These are phyloP conservation scores for Pichia occidentalis DNA, from an alignment of 805 yeast genomes.

Conservation along the genomic window DNA sequence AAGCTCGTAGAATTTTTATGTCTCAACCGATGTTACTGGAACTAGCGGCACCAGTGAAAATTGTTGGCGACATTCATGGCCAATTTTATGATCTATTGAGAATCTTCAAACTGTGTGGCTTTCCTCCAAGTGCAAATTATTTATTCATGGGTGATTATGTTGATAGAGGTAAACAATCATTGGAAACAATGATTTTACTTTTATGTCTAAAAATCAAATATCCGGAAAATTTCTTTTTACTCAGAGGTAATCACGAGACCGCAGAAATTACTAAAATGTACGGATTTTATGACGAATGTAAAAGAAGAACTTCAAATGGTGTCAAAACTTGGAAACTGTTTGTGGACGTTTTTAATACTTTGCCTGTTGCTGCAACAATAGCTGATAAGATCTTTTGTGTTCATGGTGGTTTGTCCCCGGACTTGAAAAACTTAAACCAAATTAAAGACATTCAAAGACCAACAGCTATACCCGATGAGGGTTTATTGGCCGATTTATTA, in stretches of 20 bases:
- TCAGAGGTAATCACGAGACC: slow-evolving; percentile 54
- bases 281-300: slow-evolving; percentile 58
- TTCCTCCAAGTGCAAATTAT: slow-evolving; percentile 51
- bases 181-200: slow-evolving; percentile 47
- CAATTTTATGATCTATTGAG: slow-evolving; percentile 49
- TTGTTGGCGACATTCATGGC: slow-evolving; percentile 81
- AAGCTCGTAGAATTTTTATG: slow-evolving; percentile 53
- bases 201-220: slow-evolving; percentile 50
- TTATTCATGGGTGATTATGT: slow-evolving; percentile 55
- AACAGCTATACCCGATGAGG: slow-evolving; percentile 78
- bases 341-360: slow-evolving; percentile 50
- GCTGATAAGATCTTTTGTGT: slow-evolving; percentile 53
- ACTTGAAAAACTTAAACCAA: slow-evolving; percentile 55
- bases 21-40: slow-evolving; percentile 60
- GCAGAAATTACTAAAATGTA: slow-evolving; percentile 55
- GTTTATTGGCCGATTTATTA: slow-evolving; percentile 66
- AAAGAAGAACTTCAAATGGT: slow-evolving; percentile 37
- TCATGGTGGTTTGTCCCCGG: slow-evolving; percentile 74
- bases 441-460: slow-evolving; percentile 70
- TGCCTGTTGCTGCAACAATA: slow-evolving; percentile 57
- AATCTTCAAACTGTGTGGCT: slow-evolving; percentile 52
- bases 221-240: slow-evolving; percentile 55
- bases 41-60: slow-evolving; percentile 71
- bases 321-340: slow-evolving; percentile 44
- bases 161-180: slow-evolving; percentile 52